phyloP scores from a whole-genome alignment of 441 rosid genomes.

The Gossypium davidsonii region DNA sequence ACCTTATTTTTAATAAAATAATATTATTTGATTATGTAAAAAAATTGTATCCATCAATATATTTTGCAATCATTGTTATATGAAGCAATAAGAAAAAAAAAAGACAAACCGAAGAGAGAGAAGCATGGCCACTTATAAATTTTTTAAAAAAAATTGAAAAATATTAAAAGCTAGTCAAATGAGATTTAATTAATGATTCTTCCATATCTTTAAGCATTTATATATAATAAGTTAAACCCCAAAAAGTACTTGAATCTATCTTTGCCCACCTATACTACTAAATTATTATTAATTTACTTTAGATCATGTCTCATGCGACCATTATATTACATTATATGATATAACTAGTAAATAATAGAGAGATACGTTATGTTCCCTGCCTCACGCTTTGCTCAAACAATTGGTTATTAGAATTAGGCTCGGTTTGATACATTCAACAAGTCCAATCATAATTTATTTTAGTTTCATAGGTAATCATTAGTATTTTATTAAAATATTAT shows the following conservation, averaged over 20 bases:
- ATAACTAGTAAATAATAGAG: background rate
- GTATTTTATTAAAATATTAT: too few relatives aligned
- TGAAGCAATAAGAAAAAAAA: too few relatives aligned
- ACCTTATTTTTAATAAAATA: background rate
- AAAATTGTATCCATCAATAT: background rate
- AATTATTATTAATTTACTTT: conserved; percentile 1
- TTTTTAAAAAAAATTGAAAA: background rate
- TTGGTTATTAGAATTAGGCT: conserved; percentile 7
- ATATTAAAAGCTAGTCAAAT: conserved; percentile 5
- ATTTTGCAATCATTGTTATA: background rate
- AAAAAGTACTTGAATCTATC: background rate
- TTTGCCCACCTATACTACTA: background rate
- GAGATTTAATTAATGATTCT: conserved; percentile 2
- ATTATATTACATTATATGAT: background rate
- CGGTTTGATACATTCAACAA: background rate
- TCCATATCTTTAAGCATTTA: background rate
- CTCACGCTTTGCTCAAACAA: conserved; percentile 2
- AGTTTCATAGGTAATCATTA: background rate
- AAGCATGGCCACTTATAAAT: background rate
- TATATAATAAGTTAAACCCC: conserved; percentile 2
- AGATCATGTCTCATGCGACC: background rate
- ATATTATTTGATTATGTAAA: background rate
- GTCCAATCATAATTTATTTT: background rate
- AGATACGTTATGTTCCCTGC: background rate
- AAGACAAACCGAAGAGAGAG: background rate